phyloP scores from a whole-genome alignment of 2,329 filamentous ascomycete genomes.

The Nothophaeocryptopus gaeumannii region DNA sequence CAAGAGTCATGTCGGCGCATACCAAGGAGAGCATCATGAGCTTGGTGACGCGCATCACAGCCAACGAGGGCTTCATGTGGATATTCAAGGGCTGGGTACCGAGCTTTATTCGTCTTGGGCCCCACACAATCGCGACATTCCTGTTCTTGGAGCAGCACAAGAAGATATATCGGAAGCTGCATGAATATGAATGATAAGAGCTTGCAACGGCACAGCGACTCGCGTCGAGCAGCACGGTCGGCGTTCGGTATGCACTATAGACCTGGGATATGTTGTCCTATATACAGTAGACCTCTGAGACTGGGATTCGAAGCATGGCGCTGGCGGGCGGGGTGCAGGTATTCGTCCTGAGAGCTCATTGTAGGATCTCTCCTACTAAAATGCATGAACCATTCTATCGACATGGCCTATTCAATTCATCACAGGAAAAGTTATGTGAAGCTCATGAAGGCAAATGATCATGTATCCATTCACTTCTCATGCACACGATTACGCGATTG shows the following conservation, averaged over 20 bases:
- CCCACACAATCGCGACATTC: conserved; percentile 83
- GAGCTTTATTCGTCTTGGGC: conserved; percentile 64
- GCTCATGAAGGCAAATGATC: neutral
- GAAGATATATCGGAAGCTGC: conserved; percentile 61
- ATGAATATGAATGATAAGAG: conserved; percentile 13
- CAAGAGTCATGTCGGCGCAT: conserved; percentile 73
- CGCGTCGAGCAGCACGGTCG: too few relatives aligned
- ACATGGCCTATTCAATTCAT: too few relatives aligned
- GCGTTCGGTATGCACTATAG: too few relatives aligned
- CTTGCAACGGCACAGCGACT: too few relatives aligned
- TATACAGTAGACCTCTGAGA: too few relatives aligned
- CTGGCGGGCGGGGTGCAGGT: too few relatives aligned
- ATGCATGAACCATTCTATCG: too few relatives aligned
- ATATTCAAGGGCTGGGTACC: conserved; percentile 90
- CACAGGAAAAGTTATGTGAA: too few relatives aligned
- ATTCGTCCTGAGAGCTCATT: too few relatives aligned
- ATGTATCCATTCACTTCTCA: neutral
- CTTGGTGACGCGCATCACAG: conserved; percentile 65
- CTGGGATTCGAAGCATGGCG: too few relatives aligned
- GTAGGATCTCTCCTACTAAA: too few relatives aligned
- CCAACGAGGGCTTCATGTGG: conserved; percentile 71
- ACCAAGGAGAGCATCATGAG: conserved; percentile 53
- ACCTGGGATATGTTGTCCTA: too few relatives aligned
- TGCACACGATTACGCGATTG: neutral
- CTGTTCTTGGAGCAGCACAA: conserved; percentile 85